Conservation (phyloP, 257 asterid species). For the Scutellaria baicalensis region DNA sequence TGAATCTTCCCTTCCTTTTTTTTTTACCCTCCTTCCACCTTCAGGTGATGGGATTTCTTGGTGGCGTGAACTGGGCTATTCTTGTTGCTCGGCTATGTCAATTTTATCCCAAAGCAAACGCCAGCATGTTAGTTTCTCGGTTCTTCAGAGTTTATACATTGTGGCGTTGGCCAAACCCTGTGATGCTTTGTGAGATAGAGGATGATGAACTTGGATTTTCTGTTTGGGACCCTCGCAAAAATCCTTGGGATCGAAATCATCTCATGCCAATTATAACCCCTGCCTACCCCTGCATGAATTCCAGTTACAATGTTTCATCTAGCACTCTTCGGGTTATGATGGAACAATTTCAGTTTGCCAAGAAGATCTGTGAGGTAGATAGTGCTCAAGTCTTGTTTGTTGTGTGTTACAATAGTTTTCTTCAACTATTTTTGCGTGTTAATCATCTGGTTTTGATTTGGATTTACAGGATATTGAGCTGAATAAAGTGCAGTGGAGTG, state of each 20-base stretch:
- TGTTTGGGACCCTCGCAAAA: conserved; percentile 89
- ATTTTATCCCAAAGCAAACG: conserved; percentile 84
- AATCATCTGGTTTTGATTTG: conserved; percentile 9
- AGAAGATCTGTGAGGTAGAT: conserved; percentile 72
- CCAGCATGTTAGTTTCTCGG: conserved; percentile 94
- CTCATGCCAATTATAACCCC: conserved; percentile 98
- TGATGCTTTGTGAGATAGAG: conserved; percentile 84
- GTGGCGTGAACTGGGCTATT: conserved; percentile 97
- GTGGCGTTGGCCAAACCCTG: conserved; percentile 99
- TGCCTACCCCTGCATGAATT: conserved; percentile 98
- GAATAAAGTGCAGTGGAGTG: conserved; percentile 62
- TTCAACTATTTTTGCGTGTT: background rate
- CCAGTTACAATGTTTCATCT: conserved; percentile 92
- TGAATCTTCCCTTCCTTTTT: background rate
- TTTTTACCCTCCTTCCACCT: background rate
- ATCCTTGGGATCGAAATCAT: conserved; percentile 84
- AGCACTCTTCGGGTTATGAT: conserved; percentile 90
- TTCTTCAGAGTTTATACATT: conserved; percentile 78
- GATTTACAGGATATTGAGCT: conserved; percentile 81
- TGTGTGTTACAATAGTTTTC: background rate
- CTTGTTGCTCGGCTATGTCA: conserved; percentile 96
- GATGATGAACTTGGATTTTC: conserved; percentile 86
- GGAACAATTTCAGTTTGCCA: conserved; percentile 80
- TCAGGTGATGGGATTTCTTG: conserved; percentile 97
- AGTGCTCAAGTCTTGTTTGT: background rate